Conservation (phyloP, 2,329 filamentous ascomycete genomes). For the Diaporthe sp. region DNA sequence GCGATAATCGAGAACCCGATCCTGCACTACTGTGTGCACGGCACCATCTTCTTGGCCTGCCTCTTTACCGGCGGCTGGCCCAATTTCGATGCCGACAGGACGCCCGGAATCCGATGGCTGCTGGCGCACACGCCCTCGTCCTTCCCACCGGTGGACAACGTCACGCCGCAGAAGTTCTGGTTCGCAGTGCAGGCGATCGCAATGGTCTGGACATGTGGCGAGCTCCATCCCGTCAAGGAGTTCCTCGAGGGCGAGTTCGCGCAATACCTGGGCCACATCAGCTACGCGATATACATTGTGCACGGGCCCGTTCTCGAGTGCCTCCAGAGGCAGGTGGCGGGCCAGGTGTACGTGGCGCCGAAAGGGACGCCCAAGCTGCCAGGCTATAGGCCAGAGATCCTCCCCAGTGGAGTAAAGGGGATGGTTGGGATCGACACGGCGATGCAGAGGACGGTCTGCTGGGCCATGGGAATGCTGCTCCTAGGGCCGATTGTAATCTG, state of each 20-base stretch:
- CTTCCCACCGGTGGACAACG: constrained; percentile 48
- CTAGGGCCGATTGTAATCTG: constrained; percentile 59
- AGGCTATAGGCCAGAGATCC: constrained; percentile 42
- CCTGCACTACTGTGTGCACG: constrained; percentile 42
- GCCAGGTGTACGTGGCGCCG: constrained; percentile 42
- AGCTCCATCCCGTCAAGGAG: constrained; percentile 48
- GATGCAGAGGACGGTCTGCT: constrained; percentile 48
- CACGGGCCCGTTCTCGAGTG: constrained; percentile 64
- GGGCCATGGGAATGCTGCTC: constrained; percentile 54
- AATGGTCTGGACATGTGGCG: constrained; percentile 54
- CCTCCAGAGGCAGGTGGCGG: constrained; percentile 49
- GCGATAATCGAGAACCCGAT: constrained; percentile 35
- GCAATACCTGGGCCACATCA: constrained; percentile 69
- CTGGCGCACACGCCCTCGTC: constrained; percentile 49
- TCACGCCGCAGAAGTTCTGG: constrained; percentile 53
- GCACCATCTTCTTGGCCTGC: constrained; percentile 46
- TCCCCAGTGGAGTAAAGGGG: constrained; percentile 49
- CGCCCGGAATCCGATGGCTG: constrained; percentile 50
- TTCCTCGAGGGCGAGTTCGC: constrained; percentile 61
- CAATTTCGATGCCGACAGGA: constrained; percentile 50
- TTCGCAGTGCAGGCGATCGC: constrained; percentile 51
- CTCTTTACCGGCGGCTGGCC: constrained; percentile 57
- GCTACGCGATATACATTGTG: constrained; percentile 70
- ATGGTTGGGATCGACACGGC: constrained; percentile 48
- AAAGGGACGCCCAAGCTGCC: constrained; percentile 41